phyloP scores from a whole-genome alignment of 2,329 filamentous ascomycete genomes.

The Cercospora sp. region DNA sequence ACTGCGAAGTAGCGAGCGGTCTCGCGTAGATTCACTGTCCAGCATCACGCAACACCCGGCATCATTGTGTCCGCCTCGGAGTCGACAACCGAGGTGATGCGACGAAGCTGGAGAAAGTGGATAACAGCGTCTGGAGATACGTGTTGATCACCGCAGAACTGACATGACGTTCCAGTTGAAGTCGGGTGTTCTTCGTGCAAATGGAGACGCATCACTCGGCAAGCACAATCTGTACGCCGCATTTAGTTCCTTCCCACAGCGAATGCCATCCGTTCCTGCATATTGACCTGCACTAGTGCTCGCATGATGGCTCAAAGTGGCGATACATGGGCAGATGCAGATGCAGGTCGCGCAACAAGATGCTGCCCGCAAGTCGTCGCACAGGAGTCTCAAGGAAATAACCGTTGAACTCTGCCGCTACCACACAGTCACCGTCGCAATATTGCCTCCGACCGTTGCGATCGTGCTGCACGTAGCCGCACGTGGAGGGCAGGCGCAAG shows the following conservation, averaged over 20 bases:
- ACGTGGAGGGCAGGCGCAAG: conserved; percentile 14
- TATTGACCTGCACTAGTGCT: conserved; percentile 10
- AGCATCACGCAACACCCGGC: background rate
- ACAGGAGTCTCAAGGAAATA: background rate
- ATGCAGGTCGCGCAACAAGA: conserved; percentile 7
- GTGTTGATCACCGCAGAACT: background rate
- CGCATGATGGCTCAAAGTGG: conserved; percentile 12
- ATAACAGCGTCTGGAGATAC: background rate
- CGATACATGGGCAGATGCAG: conserved; percentile 6
- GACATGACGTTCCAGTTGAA: background rate
- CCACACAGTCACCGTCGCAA: conserved; percentile 5
- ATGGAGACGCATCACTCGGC: background rate
- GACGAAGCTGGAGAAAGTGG: background rate
- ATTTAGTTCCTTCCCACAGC: conserved; percentile 5
- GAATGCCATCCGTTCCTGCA: conserved; percentile 15
- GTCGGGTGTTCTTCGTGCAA: background rate
- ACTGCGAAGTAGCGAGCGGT: conserved; percentile 13
- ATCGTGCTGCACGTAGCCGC: conserved; percentile 12
- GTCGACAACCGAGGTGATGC: background rate
- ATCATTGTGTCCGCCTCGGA: background rate
- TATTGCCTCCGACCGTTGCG: background rate
- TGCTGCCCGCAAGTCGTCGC: background rate
- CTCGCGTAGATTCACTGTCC: conserved; percentile 20
- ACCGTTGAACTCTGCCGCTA: conserved; percentile 1
- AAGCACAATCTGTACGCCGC: conserved; percentile 8